phyloP scores from a whole-genome alignment of 108 stramenopile genomes.

The Schizochytrium sp. region DNA sequence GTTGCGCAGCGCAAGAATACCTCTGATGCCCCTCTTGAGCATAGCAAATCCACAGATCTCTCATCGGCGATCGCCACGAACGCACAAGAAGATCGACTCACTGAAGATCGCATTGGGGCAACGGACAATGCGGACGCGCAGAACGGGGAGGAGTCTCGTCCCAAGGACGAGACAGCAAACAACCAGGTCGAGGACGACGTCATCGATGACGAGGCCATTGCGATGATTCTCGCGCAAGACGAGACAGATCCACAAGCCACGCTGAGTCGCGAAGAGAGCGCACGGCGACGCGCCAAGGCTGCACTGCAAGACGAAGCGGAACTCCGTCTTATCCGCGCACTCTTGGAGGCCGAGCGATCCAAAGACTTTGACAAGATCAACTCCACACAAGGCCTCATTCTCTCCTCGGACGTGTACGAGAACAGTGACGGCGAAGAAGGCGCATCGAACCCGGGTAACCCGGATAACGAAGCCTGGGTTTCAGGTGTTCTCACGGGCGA shows the following conservation, averaged over 20 bases:
- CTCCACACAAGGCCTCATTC: background rate
- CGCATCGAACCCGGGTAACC: background rate
- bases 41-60: too few relatives aligned
- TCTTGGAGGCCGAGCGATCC: background rate
- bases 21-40: too few relatives aligned
- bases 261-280: background rate
- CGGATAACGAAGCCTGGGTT: background rate
- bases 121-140: too few relatives aligned
- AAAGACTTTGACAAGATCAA: background rate
- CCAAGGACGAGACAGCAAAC: too few relatives aligned
- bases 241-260: background rate
- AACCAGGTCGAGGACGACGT: background rate
- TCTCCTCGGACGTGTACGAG: background rate
- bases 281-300: background rate
- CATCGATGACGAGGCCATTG: background rate
- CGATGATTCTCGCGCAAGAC: background rate
- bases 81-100: too few relatives aligned
- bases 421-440: background rate
- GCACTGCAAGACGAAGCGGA: background rate
- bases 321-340: background rate
- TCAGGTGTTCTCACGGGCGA: background rate
- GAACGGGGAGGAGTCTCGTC: too few relatives aligned
- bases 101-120: too few relatives aligned
- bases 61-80: too few relatives aligned
- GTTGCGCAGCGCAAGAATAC: too few relatives aligned